Evolutionary conservation across 2,329 filamentous ascomycete genomes (phyloP).

Genomic region (Allantophomopsis cytisporea): DNA sequence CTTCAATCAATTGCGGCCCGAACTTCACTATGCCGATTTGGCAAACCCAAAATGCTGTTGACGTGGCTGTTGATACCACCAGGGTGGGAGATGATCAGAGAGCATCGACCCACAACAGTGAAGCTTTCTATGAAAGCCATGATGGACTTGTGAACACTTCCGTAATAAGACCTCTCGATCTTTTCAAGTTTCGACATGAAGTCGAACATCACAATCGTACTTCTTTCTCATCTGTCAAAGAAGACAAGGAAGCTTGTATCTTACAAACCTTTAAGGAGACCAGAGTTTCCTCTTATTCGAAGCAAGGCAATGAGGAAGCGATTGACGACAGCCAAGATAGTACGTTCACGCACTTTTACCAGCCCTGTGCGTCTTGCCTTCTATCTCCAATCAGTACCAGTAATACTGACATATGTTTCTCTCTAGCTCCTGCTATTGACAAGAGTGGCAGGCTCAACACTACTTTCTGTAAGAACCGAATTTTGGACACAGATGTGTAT

Average conservation of each 20-base stretch:
- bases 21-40: neutral
- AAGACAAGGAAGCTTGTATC: conserved; percentile 14
- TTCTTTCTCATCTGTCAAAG: conserved; percentile 4
- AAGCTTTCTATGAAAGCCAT: neutral
- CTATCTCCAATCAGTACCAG: conserved; percentile 31
- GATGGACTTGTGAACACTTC: neutral
- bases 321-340: conserved; percentile 18
- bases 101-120: neutral
- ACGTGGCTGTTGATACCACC: neutral
- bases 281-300: conserved; percentile 45
- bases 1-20: neutral
- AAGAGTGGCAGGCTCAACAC: neutral
- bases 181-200: neutral
- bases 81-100: neutral
- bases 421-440: conserved; percentile 44
- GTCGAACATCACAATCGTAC: conserved; percentile 1
- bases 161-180: neutral
- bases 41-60: neutral
- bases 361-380: conserved; percentile 41
- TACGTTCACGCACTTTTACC: conserved; percentile 23
- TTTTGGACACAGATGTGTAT: no score
- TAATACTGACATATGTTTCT: conserved; percentile 47
- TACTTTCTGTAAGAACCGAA: no score
- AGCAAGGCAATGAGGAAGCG: conserved; percentile 30
- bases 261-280: conserved; percentile 50